Base-by-base conservation (phyloP, 2,329 filamentous ascomycete species). In the Colletotrichum aenigma region DNA sequence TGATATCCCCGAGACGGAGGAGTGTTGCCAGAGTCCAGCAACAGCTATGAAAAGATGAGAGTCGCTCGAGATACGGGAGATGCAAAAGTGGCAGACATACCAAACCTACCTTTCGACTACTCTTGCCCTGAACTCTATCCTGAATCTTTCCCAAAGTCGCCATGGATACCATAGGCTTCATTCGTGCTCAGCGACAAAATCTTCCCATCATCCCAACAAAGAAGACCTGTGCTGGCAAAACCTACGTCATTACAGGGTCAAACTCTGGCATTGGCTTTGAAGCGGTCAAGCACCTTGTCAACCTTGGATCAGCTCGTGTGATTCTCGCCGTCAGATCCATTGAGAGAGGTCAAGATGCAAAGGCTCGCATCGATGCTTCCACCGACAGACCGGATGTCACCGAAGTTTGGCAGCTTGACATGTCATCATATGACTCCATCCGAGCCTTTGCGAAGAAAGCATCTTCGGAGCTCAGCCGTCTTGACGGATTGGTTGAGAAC, bases 401-500 rank as follows among this genome's bases (percentile, higher is more conserved):
- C 43, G n/a, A 52, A n/a, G 43, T 52, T 24, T 52, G 43, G 43
- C 43, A 3, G 43, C 43, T 52, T 6, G 43, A 52, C 43, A 52
- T 52, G n/a, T 52, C 43, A 52, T 52, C 43, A 7, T 52, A 21
- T 24, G 43, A 52, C 10, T 52, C 43, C n/a, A 52, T 52, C 6
- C 43, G 43, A 52, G n/a, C 43, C 2, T 52, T 52, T 52, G 43
- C 43, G 3, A 52, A 52, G n/a, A 52, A 6, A 52, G 43, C 43
- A 3, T 52, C 43, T 21, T 52, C 10, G 43, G 43, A 52, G 43
- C 43, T 52, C n/a, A 13, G 6, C n/a, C n/a, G 43, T 21, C 18
- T 52, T 21, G 43, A 52, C 43, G 43, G 43, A 21, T 13, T 52
- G 26, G 78, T 89, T 24, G 81, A 84, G 64, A 90, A 85, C 48